Evolutionary conservation across 2,329 filamentous ascomycete genomes (phyloP), one percentile per base, ranked within the genome.

Genomic region (Pseudomassariella vexata): DNA sequence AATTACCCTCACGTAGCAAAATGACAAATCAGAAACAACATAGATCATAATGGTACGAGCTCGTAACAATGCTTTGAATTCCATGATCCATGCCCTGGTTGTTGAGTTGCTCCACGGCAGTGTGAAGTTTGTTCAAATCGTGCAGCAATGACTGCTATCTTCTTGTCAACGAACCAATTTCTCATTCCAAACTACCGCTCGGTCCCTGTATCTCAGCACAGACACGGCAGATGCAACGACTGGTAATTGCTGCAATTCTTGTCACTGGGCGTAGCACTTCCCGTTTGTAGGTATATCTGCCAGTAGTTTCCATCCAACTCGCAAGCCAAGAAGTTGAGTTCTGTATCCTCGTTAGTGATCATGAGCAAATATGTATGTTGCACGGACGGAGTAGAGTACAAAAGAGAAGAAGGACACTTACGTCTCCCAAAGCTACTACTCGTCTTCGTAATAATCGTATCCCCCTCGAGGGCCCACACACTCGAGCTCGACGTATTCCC

Each of bases 221-320:
- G 43, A 40, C 67, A 72, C 19, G 68, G 70, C 44, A 73, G 47
- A 52, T 74, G 70, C 34, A 74, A 55, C 18, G 66, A 70, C 56
- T 73, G 68, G 37, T 66, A 71, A 46, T 73, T 73, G 41, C 65
- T 73, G 43, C 70, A 74, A 5, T 57, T 65, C 49, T 55, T 57
- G 3, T 66, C 68, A 31, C 57, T 62, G 2, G 70, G 69, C 21
- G 55, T 56, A 23, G 68, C 65, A 29, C 60, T 67, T 2, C 70
- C 68, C 2, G 65, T 73, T 52, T 74, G 70, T 27, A 74, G 50
- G 41, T 64, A 74, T 10, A 73, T 42, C 49, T 70, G 65, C 51
- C 66, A 73, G 30, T 67, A 72, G 5, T 50, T 47, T 2, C 47
- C 54, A 9, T 56, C 55, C 9, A 64, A 49, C 37, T 60, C 52